These are phyloP conservation scores for Bretziella fagacearum DNA, from an alignment of 2,329 filamentous ascomycete species.

Conservation along the genomic window DNA sequence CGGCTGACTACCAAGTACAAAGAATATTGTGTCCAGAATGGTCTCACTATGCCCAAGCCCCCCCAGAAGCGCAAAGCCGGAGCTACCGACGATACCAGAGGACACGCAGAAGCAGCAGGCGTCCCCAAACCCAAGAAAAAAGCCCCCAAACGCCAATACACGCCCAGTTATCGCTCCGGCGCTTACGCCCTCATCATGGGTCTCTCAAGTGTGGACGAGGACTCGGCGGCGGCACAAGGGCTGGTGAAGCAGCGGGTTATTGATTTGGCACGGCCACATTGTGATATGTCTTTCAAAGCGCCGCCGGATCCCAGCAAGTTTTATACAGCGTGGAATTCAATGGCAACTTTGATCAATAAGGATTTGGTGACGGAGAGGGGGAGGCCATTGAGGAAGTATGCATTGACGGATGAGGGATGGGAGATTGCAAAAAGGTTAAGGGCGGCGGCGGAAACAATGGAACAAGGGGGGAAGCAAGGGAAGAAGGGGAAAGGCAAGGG, in stretches of 20 bases:
- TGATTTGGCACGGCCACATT: constrained; percentile 51
- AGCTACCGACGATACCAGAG: constrained; percentile 4
- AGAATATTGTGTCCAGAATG: constrained; percentile 47
- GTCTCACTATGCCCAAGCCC: constrained; percentile 46
- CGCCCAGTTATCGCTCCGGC: constrained; percentile 56
- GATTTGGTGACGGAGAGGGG: constrained; percentile 58
- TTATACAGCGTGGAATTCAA: constrained; percentile 70
- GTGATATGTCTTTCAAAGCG: constrained; percentile 55
- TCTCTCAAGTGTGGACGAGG: constrained; percentile 41
- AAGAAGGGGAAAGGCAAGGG: background rate
- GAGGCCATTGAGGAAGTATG: constrained; percentile 49
- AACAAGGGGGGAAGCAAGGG: background rate
- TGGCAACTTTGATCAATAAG: constrained; percentile 58
- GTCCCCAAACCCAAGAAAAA: constrained; percentile 35
- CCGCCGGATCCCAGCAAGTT: constrained; percentile 50
- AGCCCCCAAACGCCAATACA: constrained; percentile 47
- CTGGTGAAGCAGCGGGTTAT: constrained; percentile 54
- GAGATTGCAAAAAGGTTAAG: constrained; percentile 52
- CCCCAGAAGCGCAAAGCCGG: constrained; percentile 18
- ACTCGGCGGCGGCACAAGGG: constrained; percentile 29
- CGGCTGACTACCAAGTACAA: constrained; percentile 46
- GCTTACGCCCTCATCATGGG: constrained; percentile 56
- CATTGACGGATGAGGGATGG: constrained; percentile 62
- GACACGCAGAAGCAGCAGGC: background rate
- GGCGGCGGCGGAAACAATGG: constrained; percentile 14